Evolutionary conservation across 768 basidiomycete species (phyloP), one percentile per base, ranked within the genome.

Genomic region (Clavaria fumosa): DNA sequence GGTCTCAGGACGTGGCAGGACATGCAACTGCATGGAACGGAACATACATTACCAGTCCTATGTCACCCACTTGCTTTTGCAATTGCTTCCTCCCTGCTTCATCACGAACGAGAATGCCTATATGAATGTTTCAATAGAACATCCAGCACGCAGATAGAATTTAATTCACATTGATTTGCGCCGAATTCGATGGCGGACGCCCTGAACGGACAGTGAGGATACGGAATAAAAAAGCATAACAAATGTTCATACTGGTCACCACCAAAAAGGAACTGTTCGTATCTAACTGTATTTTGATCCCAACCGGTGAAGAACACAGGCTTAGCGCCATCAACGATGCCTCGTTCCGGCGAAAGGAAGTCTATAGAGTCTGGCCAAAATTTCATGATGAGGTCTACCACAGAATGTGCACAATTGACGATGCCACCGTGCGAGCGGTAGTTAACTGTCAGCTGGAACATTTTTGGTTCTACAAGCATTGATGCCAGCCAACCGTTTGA

Each of bases 351-450:
- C 5, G 58, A 58, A 11, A 82, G 62, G 2, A 44, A 45, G 48
- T 83, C 80, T 18, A 83, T 78, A 0, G 74, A 58, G 45, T 74
- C 53, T 0, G 74, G 72, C 73, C 77, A 82, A 40, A 75, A 75
- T 6, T 45, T 47, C 11, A 57, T 64, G 10, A 83, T 70, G 1
- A 82, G 52, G n/a, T 72, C 65, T 3, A 83, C 66, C 18, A 81
- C 55, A 0, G 67, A 68, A 36, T 73, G 68, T 0, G 80, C 80
- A 45, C 75, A 78, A 32, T 74, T 61, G n/a, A 83, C 72, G 30
- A 83, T 82, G 2, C 81, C 81, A 0, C 66, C 67, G 47, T 81
- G 77, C 0, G 77, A 80, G 4, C 80, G 68, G 45, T 78, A 81
- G 47, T 83, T 83, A 34, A 66, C 56, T 0, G 65, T 53, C 1